Conservation (phyloP, 2,329 filamentous ascomycete genomes). For the Ploettnerulaceae sp. region DNA sequence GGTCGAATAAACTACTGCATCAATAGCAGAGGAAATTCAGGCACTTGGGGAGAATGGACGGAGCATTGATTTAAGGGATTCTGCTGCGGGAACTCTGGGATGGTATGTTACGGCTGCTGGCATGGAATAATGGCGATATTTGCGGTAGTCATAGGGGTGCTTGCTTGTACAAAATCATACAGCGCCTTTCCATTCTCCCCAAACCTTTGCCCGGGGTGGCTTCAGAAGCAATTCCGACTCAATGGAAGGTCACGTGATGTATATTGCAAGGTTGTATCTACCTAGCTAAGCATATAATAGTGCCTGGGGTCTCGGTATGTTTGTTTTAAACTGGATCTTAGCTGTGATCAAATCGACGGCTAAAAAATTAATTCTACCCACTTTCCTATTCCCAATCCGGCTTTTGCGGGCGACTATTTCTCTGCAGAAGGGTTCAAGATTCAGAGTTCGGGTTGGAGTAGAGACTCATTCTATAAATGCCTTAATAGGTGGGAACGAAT, state of each 20-base stretch:
- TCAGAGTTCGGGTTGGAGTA: too few species aligned
- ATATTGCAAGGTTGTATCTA: neutral
- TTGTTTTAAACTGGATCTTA: too few species aligned
- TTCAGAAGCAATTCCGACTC: neutral
- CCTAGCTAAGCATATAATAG: too few species aligned
- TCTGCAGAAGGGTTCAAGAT: too few species aligned
- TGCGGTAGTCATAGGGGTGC: slow-evolving; percentile 31
- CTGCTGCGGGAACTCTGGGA: slow-evolving; percentile 15
- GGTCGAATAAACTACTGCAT: slow-evolving; percentile 39
- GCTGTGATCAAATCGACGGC: too few species aligned
- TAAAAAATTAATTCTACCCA: too few species aligned
- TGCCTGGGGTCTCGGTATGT: neutral
- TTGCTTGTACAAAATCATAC: slow-evolving; percentile 34
- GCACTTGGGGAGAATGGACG: slow-evolving; percentile 15
- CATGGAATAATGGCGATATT: slow-evolving; percentile 25
- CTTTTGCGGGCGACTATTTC: too few species aligned
- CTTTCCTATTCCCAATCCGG: too few species aligned
- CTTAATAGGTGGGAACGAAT: too few species aligned
- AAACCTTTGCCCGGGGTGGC: neutral
- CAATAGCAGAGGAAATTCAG: slow-evolving; percentile 2
- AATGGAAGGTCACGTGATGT: neutral
- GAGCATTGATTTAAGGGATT: slow-evolving; percentile 21
- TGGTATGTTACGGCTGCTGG: slow-evolving; percentile 20
- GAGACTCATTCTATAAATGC: too few species aligned
- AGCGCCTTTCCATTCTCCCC: slow-evolving; percentile 23